These are phyloP conservation scores for Sporothrix sp. DNA, from an alignment of 2,329 filamentous ascomycete species.

Conservation along the genomic window DNA sequence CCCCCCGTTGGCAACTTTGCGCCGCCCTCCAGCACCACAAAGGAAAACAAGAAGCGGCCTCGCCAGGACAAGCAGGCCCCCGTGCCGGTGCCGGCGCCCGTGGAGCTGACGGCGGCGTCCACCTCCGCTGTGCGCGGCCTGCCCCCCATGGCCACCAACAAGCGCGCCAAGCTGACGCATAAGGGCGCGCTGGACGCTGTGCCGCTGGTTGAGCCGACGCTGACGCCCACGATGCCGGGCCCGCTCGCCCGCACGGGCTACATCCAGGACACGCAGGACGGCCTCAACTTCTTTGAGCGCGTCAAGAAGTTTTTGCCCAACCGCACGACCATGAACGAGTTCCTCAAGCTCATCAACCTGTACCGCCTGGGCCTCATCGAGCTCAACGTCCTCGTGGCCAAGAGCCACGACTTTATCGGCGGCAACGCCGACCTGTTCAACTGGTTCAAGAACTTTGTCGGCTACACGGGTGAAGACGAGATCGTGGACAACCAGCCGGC, in stretches of 20 bases:
- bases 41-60: constrained; percentile 83
- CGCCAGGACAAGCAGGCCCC: constrained; percentile 48
- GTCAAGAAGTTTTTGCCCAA: constrained; percentile 95
- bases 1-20: constrained; percentile 94
- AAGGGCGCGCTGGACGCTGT: constrained; percentile 50
- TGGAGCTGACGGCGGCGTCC: constrained; percentile 28
- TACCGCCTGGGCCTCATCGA: constrained; percentile 92
- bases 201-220: constrained; percentile 66
- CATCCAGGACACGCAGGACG: constrained; percentile 67
- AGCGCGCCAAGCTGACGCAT: constrained; percentile 68
- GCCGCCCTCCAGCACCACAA: constrained; percentile 66
- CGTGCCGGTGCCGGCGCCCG: constrained; percentile 35
- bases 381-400: constrained; percentile 68
- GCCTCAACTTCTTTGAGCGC: constrained; percentile 88
- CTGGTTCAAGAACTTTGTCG: constrained; percentile 79
- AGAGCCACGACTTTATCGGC: constrained; percentile 77
- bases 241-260: constrained; percentile 70
- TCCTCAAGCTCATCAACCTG: constrained; percentile 92
- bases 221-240: constrained; percentile 80
- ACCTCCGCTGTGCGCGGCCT: constrained; percentile 29
- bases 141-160: constrained; percentile 30
- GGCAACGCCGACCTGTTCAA: constrained; percentile 79
- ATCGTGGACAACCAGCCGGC: constrained; percentile 69
- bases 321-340: constrained; percentile 86
- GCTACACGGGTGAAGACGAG: constrained; percentile 66